Conservation (phyloP, 495 filamentous ascomycete genomes). For the Talaromyces borbonicus region DNA sequence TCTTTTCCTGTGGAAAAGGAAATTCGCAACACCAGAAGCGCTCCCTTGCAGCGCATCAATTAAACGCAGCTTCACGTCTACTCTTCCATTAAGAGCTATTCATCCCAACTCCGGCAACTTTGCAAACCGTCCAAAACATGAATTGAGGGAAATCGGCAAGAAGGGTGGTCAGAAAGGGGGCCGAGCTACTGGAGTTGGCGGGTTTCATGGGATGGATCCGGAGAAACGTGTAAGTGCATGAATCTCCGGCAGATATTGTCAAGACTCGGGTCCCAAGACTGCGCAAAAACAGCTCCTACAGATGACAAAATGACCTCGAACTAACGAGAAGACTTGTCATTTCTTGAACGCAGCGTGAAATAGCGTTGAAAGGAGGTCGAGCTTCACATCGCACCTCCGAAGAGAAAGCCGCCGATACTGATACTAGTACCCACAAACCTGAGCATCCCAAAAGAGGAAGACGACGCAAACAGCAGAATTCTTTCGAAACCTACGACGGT, state of each 20-base stretch:
- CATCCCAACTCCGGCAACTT: constrained; percentile 47
- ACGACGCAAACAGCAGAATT: background rate
- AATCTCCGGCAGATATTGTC: too few relatives aligned
- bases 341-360: constrained; percentile 24
- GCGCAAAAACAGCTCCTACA: too few relatives aligned
- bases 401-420: constrained; percentile 31
- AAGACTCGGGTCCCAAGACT: too few relatives aligned
- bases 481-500: background rate
- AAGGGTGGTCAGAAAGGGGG: constrained; percentile 37
- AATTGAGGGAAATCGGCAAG: constrained; percentile 38
- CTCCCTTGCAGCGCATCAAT: too few relatives aligned
- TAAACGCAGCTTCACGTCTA: too few relatives aligned
- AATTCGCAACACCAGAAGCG: too few relatives aligned
- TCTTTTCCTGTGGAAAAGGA: too few relatives aligned
- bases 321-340: background rate
- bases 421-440: too few relatives aligned
- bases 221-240: constrained; percentile 33
- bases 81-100: background rate
- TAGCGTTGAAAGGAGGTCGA: constrained; percentile 40
- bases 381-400: constrained; percentile 32
- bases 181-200: constrained; percentile 10
- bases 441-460: constrained; percentile 31
- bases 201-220: constrained; percentile 22
- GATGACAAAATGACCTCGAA: too few relatives aligned
- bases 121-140: constrained; percentile 48